Evolutionary conservation across 768 basidiomycete genomes (phyloP).

Genomic region (Trametes maxima): DNA sequence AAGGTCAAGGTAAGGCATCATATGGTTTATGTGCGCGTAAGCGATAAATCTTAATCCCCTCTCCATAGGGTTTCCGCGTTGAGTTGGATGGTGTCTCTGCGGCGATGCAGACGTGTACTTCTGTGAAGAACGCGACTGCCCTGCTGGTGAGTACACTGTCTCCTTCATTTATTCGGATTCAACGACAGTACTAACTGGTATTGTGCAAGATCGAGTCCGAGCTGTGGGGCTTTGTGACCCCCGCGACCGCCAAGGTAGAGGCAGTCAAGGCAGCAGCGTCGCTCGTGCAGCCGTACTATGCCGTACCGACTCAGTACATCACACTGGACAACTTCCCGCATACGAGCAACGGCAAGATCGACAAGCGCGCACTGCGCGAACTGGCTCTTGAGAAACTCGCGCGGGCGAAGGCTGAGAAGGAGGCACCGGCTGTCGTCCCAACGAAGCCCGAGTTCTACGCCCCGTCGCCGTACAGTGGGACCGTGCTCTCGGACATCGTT

Average conservation of each 20-base stretch:
- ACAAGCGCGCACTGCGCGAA: constrained; percentile 48
- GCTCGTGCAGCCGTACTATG: constrained; percentile 62
- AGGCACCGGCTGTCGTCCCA: neutral
- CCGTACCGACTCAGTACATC: constrained; percentile 51
- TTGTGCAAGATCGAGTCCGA: constrained; percentile 42
- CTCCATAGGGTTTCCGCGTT: constrained; percentile 56
- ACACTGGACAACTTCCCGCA: constrained; percentile 51
- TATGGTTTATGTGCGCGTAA: neutral
- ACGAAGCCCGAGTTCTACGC: constrained; percentile 24
- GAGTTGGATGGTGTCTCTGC: constrained; percentile 64
- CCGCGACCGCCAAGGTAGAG: constrained; percentile 38
- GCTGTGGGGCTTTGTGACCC: constrained; percentile 59
- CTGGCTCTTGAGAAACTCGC: constrained; percentile 25
- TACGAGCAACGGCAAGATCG: constrained; percentile 50
- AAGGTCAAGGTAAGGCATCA: constrained; percentile 53
- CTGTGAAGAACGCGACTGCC: constrained; percentile 50
- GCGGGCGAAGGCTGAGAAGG: constrained; percentile 10
- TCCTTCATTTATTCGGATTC: neutral
- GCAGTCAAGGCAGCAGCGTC: constrained; percentile 47
- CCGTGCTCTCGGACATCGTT: constrained; percentile 25
- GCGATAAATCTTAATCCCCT: neutral
- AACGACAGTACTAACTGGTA: neutral
- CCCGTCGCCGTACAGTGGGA: constrained; percentile 26
- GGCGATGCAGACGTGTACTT: constrained; percentile 54
- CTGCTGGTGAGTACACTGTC: constrained; percentile 36